These are phyloP conservation scores for Lactifluus hygrophoroides DNA, from an alignment of 768 basidiomycete genomes.

Conservation along the genomic window DNA sequence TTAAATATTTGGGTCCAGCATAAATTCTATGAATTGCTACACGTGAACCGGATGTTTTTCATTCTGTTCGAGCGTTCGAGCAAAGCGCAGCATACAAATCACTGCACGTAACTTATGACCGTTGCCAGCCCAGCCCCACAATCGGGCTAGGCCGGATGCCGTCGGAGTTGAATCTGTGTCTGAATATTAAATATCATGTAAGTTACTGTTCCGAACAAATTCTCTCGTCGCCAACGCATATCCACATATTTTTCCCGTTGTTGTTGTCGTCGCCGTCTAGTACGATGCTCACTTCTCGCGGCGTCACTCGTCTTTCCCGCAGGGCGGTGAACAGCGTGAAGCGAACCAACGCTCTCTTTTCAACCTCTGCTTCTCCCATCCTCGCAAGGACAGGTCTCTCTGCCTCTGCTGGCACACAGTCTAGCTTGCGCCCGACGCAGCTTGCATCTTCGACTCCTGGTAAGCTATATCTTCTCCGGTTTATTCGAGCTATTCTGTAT, in stretches of 20 bases:
- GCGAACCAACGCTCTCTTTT: conserved; percentile 74
- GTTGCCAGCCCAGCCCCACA: too few species aligned
- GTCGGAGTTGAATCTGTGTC: conserved; percentile 17
- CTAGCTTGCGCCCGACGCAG: conserved; percentile 41
- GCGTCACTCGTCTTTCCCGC: conserved; percentile 81
- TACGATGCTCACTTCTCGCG: conserved; percentile 82
- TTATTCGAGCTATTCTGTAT: background rate
- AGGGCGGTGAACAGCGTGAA: conserved; percentile 70
- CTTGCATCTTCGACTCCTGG: conserved; percentile 44
- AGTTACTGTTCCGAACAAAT: background rate
- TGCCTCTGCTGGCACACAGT: conserved; percentile 37
- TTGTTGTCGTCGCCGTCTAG: conserved; percentile 26
- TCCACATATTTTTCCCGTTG: conserved; percentile 21
- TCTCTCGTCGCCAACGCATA: conserved; percentile 11
- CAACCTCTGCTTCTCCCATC: conserved; percentile 49
- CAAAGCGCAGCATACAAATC: background rate
- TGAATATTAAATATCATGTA: background rate
- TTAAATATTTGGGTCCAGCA: too few species aligned
- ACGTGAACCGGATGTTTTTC: too few species aligned
- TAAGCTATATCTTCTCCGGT: conserved; percentile 29
- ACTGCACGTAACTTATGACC: too few species aligned
- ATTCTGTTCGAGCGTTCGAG: too few species aligned
- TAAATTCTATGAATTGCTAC: too few species aligned
- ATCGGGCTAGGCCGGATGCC: background rate
- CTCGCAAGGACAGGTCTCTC: conserved; percentile 44